Conservation (phyloP, 331 rosid species). For the Malus hybrid region DNA sequence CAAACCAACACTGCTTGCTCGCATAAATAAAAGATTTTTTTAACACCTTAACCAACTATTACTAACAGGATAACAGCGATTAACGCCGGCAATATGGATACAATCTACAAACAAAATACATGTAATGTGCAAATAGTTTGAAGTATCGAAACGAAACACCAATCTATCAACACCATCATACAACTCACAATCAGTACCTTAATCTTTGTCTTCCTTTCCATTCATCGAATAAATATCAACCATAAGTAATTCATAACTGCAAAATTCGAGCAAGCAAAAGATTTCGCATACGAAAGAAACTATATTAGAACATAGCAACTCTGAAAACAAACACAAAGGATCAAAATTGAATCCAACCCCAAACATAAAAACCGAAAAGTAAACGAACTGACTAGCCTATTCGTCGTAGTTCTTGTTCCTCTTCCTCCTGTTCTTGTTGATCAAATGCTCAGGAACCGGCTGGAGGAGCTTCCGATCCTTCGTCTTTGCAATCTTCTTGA, state of each 20-base stretch:
- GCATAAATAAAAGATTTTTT: no score
- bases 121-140: not conserved
- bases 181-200: not conserved
- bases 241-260: not conserved
- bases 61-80: no score
- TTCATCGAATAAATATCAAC: not conserved
- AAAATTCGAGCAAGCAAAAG: not conserved
- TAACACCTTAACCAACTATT: no score
- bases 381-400: not conserved
- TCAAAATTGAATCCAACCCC: not conserved
- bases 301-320: not conserved
- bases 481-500: constrained; percentile 73
- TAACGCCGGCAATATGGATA: not conserved
- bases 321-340: not conserved
- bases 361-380: not conserved
- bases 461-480: constrained; percentile 71
- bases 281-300: not conserved
- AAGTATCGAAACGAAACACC: not conserved
- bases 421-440: not conserved
- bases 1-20: no score
- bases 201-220: not conserved
- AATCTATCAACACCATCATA: not conserved
- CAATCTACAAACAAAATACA: not conserved
- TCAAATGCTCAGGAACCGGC: constrained; percentile 53
- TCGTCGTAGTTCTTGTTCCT: not conserved